Percentiles rank a stretch among this genome's conserved stretches.
These are phyloP conservation scores for Cercospora citrullina DNA, from an alignment of 2,329 filamentous ascomycete genomes.

Conservation along the genomic window DNA sequence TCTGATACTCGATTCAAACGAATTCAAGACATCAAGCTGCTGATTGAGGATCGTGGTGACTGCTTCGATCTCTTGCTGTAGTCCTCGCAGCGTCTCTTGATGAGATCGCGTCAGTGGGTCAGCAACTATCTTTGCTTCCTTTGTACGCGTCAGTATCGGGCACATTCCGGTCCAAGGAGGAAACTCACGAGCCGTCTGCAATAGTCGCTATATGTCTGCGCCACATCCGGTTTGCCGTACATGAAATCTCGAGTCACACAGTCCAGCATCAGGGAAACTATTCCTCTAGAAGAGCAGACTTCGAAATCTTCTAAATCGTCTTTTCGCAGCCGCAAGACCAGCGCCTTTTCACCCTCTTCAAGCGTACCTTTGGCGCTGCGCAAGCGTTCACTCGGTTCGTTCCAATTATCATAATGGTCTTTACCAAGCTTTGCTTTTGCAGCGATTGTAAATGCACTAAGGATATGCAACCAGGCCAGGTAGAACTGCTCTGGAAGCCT, in stretches of 20 bases:
- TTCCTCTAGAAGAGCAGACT: conserved; percentile 18
- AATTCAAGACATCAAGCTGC: conserved; percentile 16
- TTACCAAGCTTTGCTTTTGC: not conserved
- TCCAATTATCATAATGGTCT: not conserved
- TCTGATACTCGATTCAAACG: conserved; percentile 12
- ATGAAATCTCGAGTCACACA: conserved; percentile 17
- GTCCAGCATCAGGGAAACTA: conserved; percentile 17
- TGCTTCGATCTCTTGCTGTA: conserved; percentile 18
- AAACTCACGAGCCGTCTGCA: conserved; percentile 12
- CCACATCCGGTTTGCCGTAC: conserved; percentile 10
- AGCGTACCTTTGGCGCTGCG: conserved; percentile 1
- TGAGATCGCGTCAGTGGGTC: conserved; percentile 16
- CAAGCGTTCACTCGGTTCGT: not conserved
- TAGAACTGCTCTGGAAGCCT: conserved; percentile 15
- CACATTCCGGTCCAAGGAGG: not conserved
- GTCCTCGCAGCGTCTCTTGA: conserved; percentile 14
- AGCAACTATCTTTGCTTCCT: conserved; percentile 19
- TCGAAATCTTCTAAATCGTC: conserved; percentile 15
- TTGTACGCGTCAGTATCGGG: not conserved
- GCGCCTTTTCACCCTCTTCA: conserved; percentile 3
- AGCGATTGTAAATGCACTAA: conserved; percentile 14
- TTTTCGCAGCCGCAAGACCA: conserved; percentile 10
- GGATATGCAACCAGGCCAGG: conserved; percentile 19
- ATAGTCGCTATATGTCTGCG: conserved; percentile 17
- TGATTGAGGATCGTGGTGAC: conserved; percentile 11